phyloP scores from a whole-genome alignment of 1,284 basidiomycete species.

The Trichosporon sp. region DNA sequence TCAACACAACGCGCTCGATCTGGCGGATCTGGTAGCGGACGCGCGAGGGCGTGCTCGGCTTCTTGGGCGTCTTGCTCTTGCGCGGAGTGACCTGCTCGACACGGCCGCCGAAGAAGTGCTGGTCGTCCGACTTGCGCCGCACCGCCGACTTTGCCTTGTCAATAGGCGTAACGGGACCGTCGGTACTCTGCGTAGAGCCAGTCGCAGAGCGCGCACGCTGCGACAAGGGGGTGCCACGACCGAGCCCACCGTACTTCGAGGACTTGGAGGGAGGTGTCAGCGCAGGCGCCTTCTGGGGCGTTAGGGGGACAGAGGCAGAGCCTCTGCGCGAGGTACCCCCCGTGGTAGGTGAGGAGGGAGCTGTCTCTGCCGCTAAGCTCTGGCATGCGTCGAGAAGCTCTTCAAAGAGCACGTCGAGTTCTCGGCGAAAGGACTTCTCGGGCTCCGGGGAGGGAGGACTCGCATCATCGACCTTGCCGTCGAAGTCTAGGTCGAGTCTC shows the following conservation, averaged over 20 bases:
- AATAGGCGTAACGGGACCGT: background rate
- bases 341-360: background rate
- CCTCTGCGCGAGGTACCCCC: background rate
- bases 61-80: background rate
- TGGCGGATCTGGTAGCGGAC: background rate
- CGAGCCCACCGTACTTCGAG: background rate
- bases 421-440: slow-evolving; percentile 6
- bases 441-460: background rate
- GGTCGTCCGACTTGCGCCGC: background rate
- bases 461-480: background rate
- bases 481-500: background rate
- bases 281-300: background rate
- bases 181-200: background rate
- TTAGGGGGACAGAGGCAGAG: background rate
- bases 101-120: background rate
- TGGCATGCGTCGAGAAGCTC: slow-evolving; percentile 19
- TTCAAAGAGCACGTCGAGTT: slow-evolving; percentile 20
- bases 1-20: background rate
- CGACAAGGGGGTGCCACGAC: background rate
- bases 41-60: background rate
- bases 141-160: background rate
- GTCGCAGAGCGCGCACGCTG: background rate
- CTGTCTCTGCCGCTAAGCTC: background rate
- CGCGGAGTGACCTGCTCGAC: background rate
- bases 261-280: background rate